Evolutionary conservation across 2,329 filamentous ascomycete genomes (phyloP).

Genomic region (Nothophoma quercina): DNA sequence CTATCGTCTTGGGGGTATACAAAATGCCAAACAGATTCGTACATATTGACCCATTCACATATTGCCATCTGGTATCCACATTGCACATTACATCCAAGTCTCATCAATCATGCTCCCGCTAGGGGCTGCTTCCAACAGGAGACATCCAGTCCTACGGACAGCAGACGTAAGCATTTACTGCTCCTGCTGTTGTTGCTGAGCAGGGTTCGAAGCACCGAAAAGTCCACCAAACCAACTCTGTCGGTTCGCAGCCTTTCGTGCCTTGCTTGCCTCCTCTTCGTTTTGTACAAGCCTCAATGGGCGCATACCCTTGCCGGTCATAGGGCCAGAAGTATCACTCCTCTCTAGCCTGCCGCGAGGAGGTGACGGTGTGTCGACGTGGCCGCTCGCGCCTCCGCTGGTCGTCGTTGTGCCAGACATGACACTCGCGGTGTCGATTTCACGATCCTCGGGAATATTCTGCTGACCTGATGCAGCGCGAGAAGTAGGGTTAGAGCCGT

Average conservation of each 20-base stretch:
- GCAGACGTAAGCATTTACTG: neutral
- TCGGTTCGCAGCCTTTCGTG: conserved; percentile 54
- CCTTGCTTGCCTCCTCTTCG: conserved; percentile 49
- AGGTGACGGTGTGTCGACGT: conserved; percentile 53
- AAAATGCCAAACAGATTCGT: conserved; percentile 15
- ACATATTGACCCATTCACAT: conserved; percentile 5
- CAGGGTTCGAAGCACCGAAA: conserved; percentile 48
- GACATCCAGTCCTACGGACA: too few relatives aligned
- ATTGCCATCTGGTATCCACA: conserved; percentile 1
- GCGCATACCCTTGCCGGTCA: conserved; percentile 73
- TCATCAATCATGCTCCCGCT: conserved; percentile 1
- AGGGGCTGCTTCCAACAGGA: too few relatives aligned
- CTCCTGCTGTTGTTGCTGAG: conserved; percentile 24
- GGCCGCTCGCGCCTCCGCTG: conserved; percentile 33
- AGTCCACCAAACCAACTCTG: conserved; percentile 57
- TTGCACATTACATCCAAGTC: conserved; percentile 17
- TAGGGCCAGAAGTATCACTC: conserved; percentile 48
- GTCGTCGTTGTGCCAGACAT: conserved; percentile 19
- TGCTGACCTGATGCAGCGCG: conserved; percentile 45
- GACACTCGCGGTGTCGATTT: conserved; percentile 35
- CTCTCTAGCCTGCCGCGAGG: conserved; percentile 64
- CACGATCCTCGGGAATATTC: conserved; percentile 44
- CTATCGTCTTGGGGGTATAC: conserved; percentile 18
- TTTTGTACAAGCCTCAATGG: conserved; percentile 89
- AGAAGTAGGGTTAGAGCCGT: conserved; percentile 51